phyloP scores from a whole-genome alignment of 805 yeast genomes.

The Barnettozyma vustinii region DNA sequence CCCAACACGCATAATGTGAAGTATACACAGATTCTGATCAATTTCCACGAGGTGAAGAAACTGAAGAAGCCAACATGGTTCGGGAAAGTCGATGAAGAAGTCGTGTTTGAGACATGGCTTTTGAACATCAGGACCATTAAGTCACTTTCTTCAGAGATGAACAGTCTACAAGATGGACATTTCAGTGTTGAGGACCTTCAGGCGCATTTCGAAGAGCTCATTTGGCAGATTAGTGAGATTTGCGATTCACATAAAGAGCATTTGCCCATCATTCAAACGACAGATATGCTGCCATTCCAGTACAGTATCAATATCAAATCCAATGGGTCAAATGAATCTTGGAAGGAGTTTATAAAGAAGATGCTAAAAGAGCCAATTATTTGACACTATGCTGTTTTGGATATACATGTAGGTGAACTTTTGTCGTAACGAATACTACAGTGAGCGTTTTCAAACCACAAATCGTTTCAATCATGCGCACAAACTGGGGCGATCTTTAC shows the following conservation, averaged over 20 bases:
- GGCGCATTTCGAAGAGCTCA: slow-evolving; percentile 34
- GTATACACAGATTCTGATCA: slow-evolving; percentile 32
- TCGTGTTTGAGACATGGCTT: slow-evolving; percentile 71
- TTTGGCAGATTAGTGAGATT: slow-evolving; percentile 44
- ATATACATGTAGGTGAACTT: neutral
- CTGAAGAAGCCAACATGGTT: slow-evolving; percentile 52
- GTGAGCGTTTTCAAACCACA: neutral
- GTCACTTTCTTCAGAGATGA: slow-evolving; percentile 11
- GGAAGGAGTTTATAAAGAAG: slow-evolving; percentile 36
- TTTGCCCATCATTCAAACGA: slow-evolving; percentile 68
- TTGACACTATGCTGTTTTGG: neutral
- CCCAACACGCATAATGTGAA: slow-evolving; percentile 13
- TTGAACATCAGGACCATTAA: slow-evolving; percentile 45
- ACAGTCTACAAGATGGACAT: neutral
- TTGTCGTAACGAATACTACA: neutral
- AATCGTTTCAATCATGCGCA: neutral
- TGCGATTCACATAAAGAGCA: slow-evolving; percentile 56
- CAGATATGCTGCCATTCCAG: slow-evolving; percentile 64
- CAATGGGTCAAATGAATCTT: slow-evolving; percentile 21
- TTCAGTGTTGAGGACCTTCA: slow-evolving; percentile 7
- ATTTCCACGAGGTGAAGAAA: slow-evolving; percentile 35
- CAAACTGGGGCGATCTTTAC: neutral
- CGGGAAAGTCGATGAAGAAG: slow-evolving; percentile 37
- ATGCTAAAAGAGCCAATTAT: slow-evolving; percentile 27
- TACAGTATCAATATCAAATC: slow-evolving; percentile 33